Evolutionary conservation across 805 yeast species (phyloP), one percentile per base, ranked within the genome.

Genomic region (Pichia occidentalis): DNA sequence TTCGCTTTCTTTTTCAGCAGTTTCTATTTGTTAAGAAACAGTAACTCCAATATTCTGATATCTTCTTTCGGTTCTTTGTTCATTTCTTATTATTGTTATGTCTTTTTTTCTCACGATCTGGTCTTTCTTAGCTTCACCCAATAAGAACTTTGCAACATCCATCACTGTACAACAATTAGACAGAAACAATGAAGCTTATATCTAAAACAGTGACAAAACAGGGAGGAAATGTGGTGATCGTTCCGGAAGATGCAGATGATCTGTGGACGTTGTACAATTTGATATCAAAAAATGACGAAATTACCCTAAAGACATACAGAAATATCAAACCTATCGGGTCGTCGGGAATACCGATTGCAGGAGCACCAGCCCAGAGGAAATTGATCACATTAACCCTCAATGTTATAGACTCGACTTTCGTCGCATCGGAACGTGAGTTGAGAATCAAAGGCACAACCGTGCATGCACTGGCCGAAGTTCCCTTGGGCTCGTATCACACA

Each of bases 241-340:
- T 77, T 4, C 88, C 97, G 0, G 83, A 88, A 52, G 97, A 92
- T 51, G 75, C 82, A 33, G 97, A 90, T 50, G 98, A 90, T 57
- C 66, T 92, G 44, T 92, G 96, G 86, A 78, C 83, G 19, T 54
- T 85, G 4, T 86, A 86, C 64, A 92, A 90, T 53, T 64, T 92
- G 19, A 68, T 92, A 3, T 80, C 77, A 34, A 73, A 74, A 39
- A 83, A 80, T 16, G 97, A 92, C 61, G 79, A 75, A 46, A 68
- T 90, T 5, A 74, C 75, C 41, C 64, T 88, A 38, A 70, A 71
- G 43, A 84, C 95, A 9, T 63, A 70, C 47, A 66, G 95, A 58
- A 80, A 80, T 51, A 71, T 83, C 24, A 68, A 67, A 45, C 63
- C 61, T 34, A 49, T 46, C 16, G 37, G 49, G 1, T 28, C 27